A percentile compares a stretch with the other conserved stretches of the same genome.
These are phyloP conservation scores for Trifolium repens DNA, from an alignment of 306 rosid genomes.

Conservation along the genomic window DNA sequence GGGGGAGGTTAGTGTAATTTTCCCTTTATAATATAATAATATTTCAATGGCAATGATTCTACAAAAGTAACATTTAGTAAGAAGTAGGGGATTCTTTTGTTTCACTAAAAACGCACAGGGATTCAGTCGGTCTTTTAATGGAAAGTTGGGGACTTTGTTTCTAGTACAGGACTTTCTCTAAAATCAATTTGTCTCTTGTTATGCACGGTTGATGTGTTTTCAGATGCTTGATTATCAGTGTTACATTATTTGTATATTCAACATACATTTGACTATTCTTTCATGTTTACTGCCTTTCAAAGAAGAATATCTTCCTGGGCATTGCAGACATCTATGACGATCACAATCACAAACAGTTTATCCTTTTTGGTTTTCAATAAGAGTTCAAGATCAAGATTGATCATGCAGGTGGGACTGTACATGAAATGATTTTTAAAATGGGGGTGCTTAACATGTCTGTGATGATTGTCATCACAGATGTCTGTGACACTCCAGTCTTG, in stretches of 20 bases:
- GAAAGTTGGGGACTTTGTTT: too few species aligned
- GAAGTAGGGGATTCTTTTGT: too few species aligned
- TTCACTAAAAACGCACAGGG: too few species aligned
- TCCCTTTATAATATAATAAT: too few species aligned
- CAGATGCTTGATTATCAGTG: slow-evolving; percentile 25
- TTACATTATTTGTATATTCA: slow-evolving; percentile 40
- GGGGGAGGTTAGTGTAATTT: too few species aligned
- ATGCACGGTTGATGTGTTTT: slow-evolving; percentile 23
- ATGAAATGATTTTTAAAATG: slow-evolving; percentile 54
- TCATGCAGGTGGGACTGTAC: slow-evolving; percentile 74
- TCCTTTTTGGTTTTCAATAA: slow-evolving; percentile 66
- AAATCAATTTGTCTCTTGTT: slow-evolving; percentile 5
- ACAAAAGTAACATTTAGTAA: too few species aligned
- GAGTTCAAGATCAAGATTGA: slow-evolving; percentile 58
- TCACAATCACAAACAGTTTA: slow-evolving; percentile 67
- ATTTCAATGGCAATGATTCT: too few species aligned
- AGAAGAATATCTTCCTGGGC: slow-evolving; percentile 60
- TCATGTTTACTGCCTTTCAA: slow-evolving; percentile 54
- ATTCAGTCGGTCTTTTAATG: too few species aligned
- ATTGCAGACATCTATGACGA: slow-evolving; percentile 73
- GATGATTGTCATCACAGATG: slow-evolving; percentile 71
- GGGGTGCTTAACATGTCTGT: slow-evolving; percentile 66
- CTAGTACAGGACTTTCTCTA: too few species aligned
- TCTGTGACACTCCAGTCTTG: slow-evolving; percentile 48
- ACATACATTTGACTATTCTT: slow-evolving; percentile 54